Evolutionary conservation across 2,329 filamentous ascomycete species (phyloP), one percentile per base, ranked within the genome.

Genomic region (Aspergillus floridensis): DNA sequence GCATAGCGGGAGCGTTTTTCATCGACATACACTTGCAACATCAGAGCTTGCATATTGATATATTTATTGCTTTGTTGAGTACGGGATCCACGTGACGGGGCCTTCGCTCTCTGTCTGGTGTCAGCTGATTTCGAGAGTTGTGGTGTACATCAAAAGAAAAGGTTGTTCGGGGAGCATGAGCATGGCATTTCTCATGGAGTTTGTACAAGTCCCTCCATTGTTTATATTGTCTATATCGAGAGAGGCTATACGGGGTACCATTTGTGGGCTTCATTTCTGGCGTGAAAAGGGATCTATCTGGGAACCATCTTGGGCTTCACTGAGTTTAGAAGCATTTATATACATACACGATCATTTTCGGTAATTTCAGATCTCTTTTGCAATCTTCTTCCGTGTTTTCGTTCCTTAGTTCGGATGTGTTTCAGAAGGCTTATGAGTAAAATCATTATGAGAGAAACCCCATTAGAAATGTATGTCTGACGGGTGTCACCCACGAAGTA

Each of bases 1-100:
- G 58, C 65, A 70, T 71, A 72, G 72, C 70, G 64, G 66, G 64
- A 63, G 64, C 70, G 65, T 68, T 65, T 59, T 67, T 58, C 66
- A 66, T 38, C 29, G n/a, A n/a, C 41, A 35, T 55, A 48, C 21
- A 55, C 41, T 55, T 48, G 44, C 38, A 26, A 32, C 53, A 48
- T 21, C 24, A 21, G 38, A 55, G 31, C 26, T 54, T 51, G 48
- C 21, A 56, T 26, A 31, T 35, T 59, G 52, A 26, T 59, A n/a
- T 47, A 26, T 60, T 65, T 58, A 53, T 58, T 48, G 29, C 49
- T 38, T 59, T 49, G 53, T 60, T 46, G 59, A 50, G 52, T 58
- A 57, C 38, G 53, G 58, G 53, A 60, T 58, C 38, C 24, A 32
- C 53, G 59, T 32, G 46, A 48, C 31, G 4, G n/a, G 16, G 7